phyloP scores from a whole-genome alignment of 192 early-diverging fungal genomes.

The Coemansia sp. region DNA sequence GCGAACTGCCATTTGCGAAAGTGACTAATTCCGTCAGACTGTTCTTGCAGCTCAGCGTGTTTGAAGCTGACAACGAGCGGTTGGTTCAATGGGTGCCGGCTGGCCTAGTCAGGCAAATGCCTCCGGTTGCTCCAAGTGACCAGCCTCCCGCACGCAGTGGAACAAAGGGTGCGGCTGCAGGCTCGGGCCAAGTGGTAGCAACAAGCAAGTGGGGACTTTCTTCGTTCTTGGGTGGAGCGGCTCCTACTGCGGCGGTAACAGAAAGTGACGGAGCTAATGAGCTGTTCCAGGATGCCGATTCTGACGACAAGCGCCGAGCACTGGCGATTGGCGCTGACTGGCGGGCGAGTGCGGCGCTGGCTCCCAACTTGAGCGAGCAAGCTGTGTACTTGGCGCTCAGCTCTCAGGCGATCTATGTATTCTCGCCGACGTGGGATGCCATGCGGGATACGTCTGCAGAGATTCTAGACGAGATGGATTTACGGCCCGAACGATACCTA shows the following conservation, averaged over 20 bases:
- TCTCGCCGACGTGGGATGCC: conserved; percentile 36
- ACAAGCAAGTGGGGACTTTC: conserved; percentile 42
- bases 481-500: conserved; percentile 48
- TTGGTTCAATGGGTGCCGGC: conserved; percentile 54
- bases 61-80: conserved; percentile 41
- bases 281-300: background rate
- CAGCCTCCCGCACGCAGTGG: conserved; percentile 6
- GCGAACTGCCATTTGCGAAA: conserved; percentile 36
- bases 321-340: conserved; percentile 6
- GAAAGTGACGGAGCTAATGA: conserved; percentile 7
- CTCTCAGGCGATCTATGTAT: conserved; percentile 48
- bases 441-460: conserved; percentile 3
- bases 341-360: conserved; percentile 16
- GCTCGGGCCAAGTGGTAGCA: conserved; percentile 2
- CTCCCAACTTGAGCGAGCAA: conserved; percentile 33
- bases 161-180: background rate
- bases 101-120: conserved; percentile 35
- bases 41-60: conserved; percentile 52
- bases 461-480: conserved; percentile 27
- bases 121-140: conserved; percentile 18
- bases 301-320: conserved; percentile 2
- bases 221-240: conserved; percentile 27
- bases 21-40: conserved; percentile 42
- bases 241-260: background rate
- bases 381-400: conserved; percentile 52